Percentiles rank a stretch among this genome's conserved stretches.
Evolutionary conservation across 2,329 filamentous ascomycete species (phyloP).

Genomic region (Trichoderma endophyticum): DNA sequence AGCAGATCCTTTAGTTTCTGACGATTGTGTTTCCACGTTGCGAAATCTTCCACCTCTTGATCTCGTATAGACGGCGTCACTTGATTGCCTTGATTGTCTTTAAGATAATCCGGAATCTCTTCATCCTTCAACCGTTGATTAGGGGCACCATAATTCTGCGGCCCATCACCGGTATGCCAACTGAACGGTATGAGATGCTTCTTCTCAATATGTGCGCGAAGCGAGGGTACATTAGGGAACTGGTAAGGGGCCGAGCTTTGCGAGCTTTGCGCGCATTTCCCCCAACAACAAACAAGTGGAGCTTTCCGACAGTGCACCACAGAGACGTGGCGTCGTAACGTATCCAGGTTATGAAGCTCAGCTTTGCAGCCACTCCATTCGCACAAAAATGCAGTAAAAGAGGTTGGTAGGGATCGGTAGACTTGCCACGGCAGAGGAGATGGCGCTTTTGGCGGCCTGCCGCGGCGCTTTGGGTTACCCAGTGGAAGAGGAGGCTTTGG

Average conservation of each 20-base stretch:
- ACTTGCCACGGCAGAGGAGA: constrained; percentile 39
- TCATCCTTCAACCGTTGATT: constrained; percentile 27
- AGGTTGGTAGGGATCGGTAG: constrained; percentile 42
- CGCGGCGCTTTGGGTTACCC: constrained; percentile 37
- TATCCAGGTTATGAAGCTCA: constrained; percentile 61
- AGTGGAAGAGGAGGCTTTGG: constrained; percentile 26
- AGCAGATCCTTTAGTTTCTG: constrained; percentile 44
- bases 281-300: constrained; percentile 31
- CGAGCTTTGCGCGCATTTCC: constrained; percentile 27
- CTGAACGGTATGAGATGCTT: constrained; percentile 51
- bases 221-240: constrained; percentile 38
- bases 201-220: constrained; percentile 51
- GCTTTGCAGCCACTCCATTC: constrained; percentile 59
- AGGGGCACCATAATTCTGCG: constrained; percentile 36
- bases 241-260: constrained; percentile 23
- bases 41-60: constrained; percentile 49
- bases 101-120: constrained; percentile 48
- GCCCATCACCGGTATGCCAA: constrained; percentile 61
- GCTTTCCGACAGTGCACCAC: constrained; percentile 44
- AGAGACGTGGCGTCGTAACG: constrained; percentile 52
- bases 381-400: constrained; percentile 53
- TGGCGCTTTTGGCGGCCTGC: constrained; percentile 40
- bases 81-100: constrained; percentile 50
- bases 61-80: constrained; percentile 56
- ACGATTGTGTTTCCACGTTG: constrained; percentile 44